phyloP scores from a whole-genome alignment of 2,329 filamentous ascomycete genomes.

The Pseudogymnoascus sp. region DNA sequence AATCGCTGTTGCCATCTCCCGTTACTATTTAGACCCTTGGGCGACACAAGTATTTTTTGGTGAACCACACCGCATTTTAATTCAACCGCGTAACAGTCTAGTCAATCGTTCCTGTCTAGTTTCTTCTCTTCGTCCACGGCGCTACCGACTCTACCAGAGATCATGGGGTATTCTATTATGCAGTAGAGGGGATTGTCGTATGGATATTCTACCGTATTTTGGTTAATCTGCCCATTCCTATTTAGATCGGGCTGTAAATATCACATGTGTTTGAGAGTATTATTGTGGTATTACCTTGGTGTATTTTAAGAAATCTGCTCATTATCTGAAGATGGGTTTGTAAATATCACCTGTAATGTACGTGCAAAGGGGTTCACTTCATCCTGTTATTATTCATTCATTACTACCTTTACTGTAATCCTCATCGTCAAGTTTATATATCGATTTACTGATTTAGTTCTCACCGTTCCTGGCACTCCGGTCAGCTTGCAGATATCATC shows the following conservation, averaged over 20 bases:
- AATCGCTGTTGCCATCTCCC: no score
- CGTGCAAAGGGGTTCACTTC: neutral
- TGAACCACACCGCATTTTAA: no score
- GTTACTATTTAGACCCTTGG: no score
- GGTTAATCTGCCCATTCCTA: neutral
- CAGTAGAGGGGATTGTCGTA: neutral
- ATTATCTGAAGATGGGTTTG: neutral
- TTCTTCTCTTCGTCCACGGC: neutral
- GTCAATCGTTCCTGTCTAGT: neutral
- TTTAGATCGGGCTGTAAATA: neutral
- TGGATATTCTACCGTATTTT: neutral
- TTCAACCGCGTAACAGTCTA: no score
- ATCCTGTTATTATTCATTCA: neutral
- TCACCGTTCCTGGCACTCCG: no score
- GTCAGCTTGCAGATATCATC: neutral
- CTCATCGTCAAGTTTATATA: neutral
- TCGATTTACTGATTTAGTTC: neutral
- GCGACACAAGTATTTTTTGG: no score
- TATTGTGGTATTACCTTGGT: neutral
- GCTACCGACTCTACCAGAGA: neutral
- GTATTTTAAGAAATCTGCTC: neutral
- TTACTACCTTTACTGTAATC: neutral
- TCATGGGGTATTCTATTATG: neutral
- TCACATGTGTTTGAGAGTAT: neutral
- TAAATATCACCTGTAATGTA: neutral